These are phyloP conservation scores for Infundibulicybe gibba DNA, from an alignment of 768 basidiomycete genomes.

Conservation along the genomic window DNA sequence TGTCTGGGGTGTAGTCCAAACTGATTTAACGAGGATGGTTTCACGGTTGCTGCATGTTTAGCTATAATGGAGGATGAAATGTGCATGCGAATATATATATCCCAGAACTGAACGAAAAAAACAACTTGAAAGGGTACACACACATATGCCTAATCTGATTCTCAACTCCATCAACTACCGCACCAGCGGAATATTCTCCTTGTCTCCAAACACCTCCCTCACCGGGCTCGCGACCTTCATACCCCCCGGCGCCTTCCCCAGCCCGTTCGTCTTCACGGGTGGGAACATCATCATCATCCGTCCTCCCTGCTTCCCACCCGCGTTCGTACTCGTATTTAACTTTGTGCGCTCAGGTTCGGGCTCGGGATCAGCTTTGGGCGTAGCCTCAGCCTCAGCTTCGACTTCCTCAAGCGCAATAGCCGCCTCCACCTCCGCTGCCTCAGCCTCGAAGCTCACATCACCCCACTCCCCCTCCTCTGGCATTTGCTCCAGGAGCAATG, in stretches of 20 bases:
- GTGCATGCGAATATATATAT: background rate
- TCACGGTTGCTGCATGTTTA: too few species aligned
- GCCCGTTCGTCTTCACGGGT: conserved; percentile 1
- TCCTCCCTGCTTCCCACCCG: too few species aligned
- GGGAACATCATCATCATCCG: conserved; percentile 8
- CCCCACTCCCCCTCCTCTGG: conserved; percentile 55
- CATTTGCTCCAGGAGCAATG: conserved; percentile 55
- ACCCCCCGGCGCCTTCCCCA: conserved; percentile 12
- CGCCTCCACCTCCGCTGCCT: conserved; percentile 9
- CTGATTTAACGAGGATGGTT: too few species aligned
- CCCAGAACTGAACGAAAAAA: background rate
- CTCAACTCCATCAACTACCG: background rate
- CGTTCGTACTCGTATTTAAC: too few species aligned
- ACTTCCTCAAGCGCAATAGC: background rate
- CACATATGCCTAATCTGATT: background rate
- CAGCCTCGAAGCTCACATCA: conserved; percentile 52
- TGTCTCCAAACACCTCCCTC: conserved; percentile 42
- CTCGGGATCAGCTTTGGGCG: conserved; percentile 17
- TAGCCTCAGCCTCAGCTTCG: conserved; percentile 27
- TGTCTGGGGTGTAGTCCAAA: too few species aligned
- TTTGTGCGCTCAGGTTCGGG: too few species aligned
- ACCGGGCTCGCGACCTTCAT: conserved; percentile 6
- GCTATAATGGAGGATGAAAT: too few species aligned
- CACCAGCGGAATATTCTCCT: conserved; percentile 44
- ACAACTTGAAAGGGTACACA: background rate